Base-by-base conservation (phyloP, 495 filamentous ascomycete genomes). In the Penicillium antarcticum region DNA sequence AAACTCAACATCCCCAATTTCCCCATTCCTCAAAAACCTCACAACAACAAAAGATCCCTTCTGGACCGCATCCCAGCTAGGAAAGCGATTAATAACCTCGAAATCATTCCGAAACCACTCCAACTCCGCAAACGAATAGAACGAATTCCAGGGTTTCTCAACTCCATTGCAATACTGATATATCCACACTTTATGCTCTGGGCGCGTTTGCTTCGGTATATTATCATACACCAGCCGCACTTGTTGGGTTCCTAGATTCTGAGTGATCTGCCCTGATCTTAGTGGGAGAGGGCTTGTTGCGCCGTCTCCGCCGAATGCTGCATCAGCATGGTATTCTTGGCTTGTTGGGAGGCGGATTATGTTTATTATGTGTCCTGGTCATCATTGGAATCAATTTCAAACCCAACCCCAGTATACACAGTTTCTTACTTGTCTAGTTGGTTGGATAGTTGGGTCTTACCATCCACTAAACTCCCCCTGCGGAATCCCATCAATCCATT, bases 231-330 rank as follows among this genome's bases (percentile, higher is more conserved):
- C 31, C 0, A 83, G 65, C 3, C 81, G 72, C 2, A 82, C 61
- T 52, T 82, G 63, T 48, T 82, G 77, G 8, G 71, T 46, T 3
- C 74, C 74, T 3, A 84, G 69, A 31, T 79, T 77, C 0, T 60
- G 41, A 12, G 65, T 56, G 3, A 73, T 56, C 4, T 62, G 48
- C 0, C 72, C 71, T 1, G 67, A 60, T 5, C 74, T 61, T 8
- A 88, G 60, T 0, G 67, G 73, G 9, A 89, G 55, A 0, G 86
- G 84, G 8, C 65, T 56, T 13, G 77, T 80, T 1, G 80, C 76
- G 4, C 83, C 84, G 57, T 84, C 77, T 16, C 74, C 71, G 4
- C 88, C 89, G 47, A 91, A 91, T 0, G 80, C 87, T 11, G 89
- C 85, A 52, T 95, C 88, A 2, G 91, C 71, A 37, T 82, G 71